These are phyloP conservation scores for Mortierella sp. DNA, from an alignment of 371 early-diverging fungal genomes.

Conservation along the genomic window DNA sequence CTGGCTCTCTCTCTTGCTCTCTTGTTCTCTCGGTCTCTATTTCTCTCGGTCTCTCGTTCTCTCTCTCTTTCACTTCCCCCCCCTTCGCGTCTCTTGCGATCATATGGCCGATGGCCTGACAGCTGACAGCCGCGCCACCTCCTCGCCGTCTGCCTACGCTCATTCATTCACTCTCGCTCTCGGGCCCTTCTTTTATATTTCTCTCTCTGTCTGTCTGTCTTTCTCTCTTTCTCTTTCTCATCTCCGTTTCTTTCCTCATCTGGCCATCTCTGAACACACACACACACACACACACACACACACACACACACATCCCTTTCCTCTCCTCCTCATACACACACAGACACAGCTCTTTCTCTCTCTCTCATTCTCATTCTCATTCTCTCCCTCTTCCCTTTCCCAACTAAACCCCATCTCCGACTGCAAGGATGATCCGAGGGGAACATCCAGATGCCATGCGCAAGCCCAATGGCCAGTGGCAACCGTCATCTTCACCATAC, in stretches of 20 bases:
- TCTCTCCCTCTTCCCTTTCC: conserved; percentile 8
- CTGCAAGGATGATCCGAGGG: conserved; percentile 22
- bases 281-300: neutral
- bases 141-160: no score
- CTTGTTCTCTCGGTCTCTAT: neutral
- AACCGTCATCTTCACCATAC: conserved; percentile 4
- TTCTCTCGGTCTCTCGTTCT: conserved; percentile 2
- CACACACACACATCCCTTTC: neutral
- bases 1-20: conserved; percentile 3
- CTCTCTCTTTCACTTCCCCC: no score
- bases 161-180: no score
- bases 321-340: neutral
- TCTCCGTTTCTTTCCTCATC: neutral
- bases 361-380: neutral
- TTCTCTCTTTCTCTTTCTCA: neutral
- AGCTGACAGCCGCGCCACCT: no score
- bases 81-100: no score
- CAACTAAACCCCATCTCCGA: neutral
- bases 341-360: conserved; percentile 3
- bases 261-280: neutral
- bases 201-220: neutral
- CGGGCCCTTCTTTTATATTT: neutral
- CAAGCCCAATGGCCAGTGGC: conserved; percentile 9
- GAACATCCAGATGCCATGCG: conserved; percentile 4
- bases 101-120: no score